Evolutionary conservation across 1,139 yeast species (phyloP).

Genomic region (Magnusiomyces fungicola): DNA sequence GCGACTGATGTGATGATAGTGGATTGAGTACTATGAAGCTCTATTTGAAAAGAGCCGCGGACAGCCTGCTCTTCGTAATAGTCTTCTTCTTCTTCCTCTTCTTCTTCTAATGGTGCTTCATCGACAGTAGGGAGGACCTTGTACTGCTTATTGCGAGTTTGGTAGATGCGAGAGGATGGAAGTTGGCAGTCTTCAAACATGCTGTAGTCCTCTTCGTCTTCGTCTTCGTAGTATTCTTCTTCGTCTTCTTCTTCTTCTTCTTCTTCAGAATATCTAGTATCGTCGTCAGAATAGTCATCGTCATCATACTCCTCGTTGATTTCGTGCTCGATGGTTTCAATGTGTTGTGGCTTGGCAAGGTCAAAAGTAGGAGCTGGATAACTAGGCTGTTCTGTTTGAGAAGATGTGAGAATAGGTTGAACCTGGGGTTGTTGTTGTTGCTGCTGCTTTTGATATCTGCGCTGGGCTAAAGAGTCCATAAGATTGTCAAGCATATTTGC

Average conservation of each 20-base stretch:
- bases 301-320: slow-evolving; percentile 14
- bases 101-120: slow-evolving; percentile 19
- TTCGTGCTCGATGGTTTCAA: slow-evolving; percentile 3
- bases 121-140: slow-evolving; percentile 22
- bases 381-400: slow-evolving; percentile 6
- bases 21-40: slow-evolving; percentile 9
- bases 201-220: slow-evolving; percentile 10
- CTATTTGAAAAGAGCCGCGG: slow-evolving; percentile 11
- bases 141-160: slow-evolving; percentile 6
- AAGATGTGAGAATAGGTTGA: slow-evolving; percentile 1
- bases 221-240: slow-evolving; percentile 17
- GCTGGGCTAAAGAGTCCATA: slow-evolving; percentile 40
- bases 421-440: slow-evolving; percentile 4
- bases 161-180: not conserved
- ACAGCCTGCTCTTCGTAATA: not conserved
- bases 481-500: slow-evolving; percentile 68
- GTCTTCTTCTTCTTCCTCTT: slow-evolving; percentile 5
- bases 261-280: not conserved
- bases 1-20: not conserved
- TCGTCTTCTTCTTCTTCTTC: slow-evolving; percentile 14
- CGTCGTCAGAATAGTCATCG: not conserved
- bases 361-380: slow-evolving; percentile 1
- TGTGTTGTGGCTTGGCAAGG: slow-evolving; percentile 1
- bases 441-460: slow-evolving; percentile 13
- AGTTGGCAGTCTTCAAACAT: slow-evolving; percentile 12